Evolutionary conservation across 306 rosid genomes (phyloP).

Genomic region (Cicer pinnatifidum): DNA sequence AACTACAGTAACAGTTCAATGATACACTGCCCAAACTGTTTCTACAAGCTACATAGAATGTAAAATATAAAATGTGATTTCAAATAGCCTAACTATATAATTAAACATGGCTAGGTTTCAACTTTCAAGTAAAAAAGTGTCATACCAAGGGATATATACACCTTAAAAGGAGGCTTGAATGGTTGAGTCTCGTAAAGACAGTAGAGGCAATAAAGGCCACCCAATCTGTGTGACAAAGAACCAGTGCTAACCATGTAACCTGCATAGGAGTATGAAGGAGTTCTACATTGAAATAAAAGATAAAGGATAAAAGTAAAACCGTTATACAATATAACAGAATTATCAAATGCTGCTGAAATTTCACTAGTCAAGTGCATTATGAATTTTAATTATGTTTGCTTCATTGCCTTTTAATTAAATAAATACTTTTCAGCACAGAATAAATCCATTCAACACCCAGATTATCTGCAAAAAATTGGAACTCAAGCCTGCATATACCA

Average conservation of each 20-base stretch:
- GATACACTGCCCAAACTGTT: neutral
- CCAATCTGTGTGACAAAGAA: slow-evolving; percentile 66
- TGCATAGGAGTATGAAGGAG: slow-evolving; percentile 48
- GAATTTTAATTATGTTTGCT: slow-evolving; percentile 2
- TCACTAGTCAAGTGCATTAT: neutral
- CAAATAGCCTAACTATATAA: neutral
- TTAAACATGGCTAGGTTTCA: slow-evolving; percentile 7
- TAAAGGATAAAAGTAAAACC: slow-evolving; percentile 12
- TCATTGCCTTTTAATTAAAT: slow-evolving; percentile 2
- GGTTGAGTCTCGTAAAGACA: slow-evolving; percentile 91
- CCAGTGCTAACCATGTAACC: slow-evolving; percentile 60
- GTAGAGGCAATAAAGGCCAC: slow-evolving; percentile 84
- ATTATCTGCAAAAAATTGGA: slow-evolving; percentile 1
- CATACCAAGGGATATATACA: slow-evolving; percentile 84
- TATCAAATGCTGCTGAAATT: slow-evolving; percentile 12
- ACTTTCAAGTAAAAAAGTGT: slow-evolving; percentile 12
- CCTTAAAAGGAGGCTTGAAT: slow-evolving; percentile 69
- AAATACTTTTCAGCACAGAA: slow-evolving; percentile 32
- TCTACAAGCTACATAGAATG: neutral
- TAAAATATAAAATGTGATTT: slow-evolving; percentile 9
- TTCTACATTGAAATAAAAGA: slow-evolving; percentile 12
- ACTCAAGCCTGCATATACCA: slow-evolving; percentile 35
- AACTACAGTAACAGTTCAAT: slow-evolving; percentile 10
- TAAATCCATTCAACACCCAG: slow-evolving; percentile 34
- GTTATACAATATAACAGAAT: slow-evolving; percentile 1